Evolutionary conservation across 805 yeast genomes (phyloP).

Genomic region (Blastobotrys parvus): DNA sequence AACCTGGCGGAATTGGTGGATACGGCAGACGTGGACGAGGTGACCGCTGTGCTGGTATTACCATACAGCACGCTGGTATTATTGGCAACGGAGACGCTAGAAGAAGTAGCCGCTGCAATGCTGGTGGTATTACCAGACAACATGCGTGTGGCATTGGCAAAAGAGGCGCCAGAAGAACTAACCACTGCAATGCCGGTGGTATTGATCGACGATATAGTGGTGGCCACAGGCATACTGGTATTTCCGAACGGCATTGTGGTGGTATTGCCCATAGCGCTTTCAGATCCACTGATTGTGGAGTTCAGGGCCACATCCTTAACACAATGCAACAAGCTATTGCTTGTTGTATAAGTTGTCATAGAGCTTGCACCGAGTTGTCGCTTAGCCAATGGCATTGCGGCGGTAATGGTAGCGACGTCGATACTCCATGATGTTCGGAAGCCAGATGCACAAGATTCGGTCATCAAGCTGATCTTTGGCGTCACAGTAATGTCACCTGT

Average conservation of each 20-base stretch:
- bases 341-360: neutral
- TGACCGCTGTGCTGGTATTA: too few species aligned
- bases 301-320: neutral
- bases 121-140: too few species aligned
- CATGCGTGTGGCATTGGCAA: too few species aligned
- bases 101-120: too few species aligned
- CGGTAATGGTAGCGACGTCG: neutral
- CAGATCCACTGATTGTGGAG: too few species aligned
- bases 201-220: neutral
- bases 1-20: neutral
- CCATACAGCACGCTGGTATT: too few species aligned
- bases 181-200: too few species aligned
- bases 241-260: neutral
- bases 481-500: neutral
- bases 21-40: too few species aligned
- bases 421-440: neutral
- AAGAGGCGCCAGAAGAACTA: too few species aligned
- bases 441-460: neutral
- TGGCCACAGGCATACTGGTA: neutral
- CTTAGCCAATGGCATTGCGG: neutral
- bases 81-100: too few species aligned
- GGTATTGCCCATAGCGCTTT: too few species aligned
- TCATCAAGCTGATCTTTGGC: neutral
- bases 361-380: neutral
- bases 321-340: neutral